These are phyloP conservation scores for Nannizziopsis arthrosporioides DNA, from an alignment of 2,329 filamentous ascomycete genomes.

Conservation along the genomic window DNA sequence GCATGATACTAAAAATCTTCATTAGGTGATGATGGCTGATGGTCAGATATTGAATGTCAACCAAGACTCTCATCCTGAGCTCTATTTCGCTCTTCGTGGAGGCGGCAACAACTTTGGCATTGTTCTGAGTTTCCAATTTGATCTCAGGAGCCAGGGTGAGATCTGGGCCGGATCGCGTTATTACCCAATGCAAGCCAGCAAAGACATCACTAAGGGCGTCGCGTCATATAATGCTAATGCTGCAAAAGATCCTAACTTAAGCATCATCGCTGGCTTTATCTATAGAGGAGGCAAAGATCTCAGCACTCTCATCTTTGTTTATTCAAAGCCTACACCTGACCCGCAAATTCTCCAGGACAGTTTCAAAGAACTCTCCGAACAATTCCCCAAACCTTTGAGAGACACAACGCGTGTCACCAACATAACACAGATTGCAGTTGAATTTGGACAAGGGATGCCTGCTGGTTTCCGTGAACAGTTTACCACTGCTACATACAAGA, in stretches of 20 bases:
- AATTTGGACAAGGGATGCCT: neutral
- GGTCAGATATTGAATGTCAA: constrained; percentile 30
- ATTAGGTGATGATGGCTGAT: constrained; percentile 30
- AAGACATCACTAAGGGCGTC: constrained; percentile 25
- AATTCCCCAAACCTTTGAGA: constrained; percentile 27
- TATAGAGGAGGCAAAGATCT: constrained; percentile 21
- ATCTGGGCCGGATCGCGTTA: constrained; percentile 31
- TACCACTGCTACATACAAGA: constrained; percentile 8
- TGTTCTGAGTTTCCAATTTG: constrained; percentile 32
- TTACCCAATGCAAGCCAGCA: constrained; percentile 23
- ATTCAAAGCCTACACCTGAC: constrained; percentile 24
- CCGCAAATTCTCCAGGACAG: constrained; percentile 23
- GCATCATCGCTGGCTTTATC: constrained; percentile 26
- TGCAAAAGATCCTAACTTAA: constrained; percentile 26
- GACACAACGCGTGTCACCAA: constrained; percentile 1
- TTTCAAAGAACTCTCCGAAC: constrained; percentile 17
- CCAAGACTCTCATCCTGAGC: constrained; percentile 28
- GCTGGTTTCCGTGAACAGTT: constrained; percentile 4
- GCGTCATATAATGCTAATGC: constrained; percentile 24
- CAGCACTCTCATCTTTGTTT: constrained; percentile 27
- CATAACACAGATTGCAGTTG: neutral
- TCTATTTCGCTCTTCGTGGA: constrained; percentile 40
- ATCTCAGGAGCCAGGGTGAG: constrained; percentile 21
- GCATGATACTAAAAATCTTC: constrained; percentile 2
- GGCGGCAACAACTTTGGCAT: constrained; percentile 35